Base-by-base conservation (phyloP, 139 green algal genomes). In the Eudorina sp. region DNA sequence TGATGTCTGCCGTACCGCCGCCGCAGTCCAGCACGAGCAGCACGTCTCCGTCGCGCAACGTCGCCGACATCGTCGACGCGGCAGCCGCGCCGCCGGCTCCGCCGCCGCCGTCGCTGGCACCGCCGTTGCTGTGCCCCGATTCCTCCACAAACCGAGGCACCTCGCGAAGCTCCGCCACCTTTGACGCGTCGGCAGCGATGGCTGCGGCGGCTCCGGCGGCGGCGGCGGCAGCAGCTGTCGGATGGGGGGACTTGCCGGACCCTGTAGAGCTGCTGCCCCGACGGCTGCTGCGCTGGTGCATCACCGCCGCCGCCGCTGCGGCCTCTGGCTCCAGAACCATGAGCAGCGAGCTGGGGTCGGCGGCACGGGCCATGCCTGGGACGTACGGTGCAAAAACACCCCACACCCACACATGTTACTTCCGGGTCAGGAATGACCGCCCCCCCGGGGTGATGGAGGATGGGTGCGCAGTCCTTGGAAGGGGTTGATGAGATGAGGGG, bases 21-120 rank as follows among this genome's bases (percentile, higher is more conserved):
- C 83, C 83, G 68, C 83, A 88, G 38, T 88, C 83, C 83, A 88
- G 9, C 48, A 88, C 83, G 48, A 88, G 83, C 46, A 88, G 16
- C 48, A 88, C 83, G 14, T 88, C 83, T 2, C 83, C 68, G 7
- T 81, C 51, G 14, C 8, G 16, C 68, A 88, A 46, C 36, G 53
- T 43, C 21, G 53, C 18, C 4, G 53, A 19, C 29, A 25, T n/a
- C 34, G 31, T 14, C 31, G 51, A 8, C 7, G 46, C 29, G 16
- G 72, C 38, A 27, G 45, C 45, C 8, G 27, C 40, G 11, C 27
- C 14, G 34, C 21, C 34, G n/a, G 4, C 4, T 29, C 13, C 38
- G 16, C 7, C 40, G 16, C 38, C 38, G n/a, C 16, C 69, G 36
- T 3, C 36, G 69, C 36, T 9, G 69, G 40, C 34, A 18, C 38